Percentiles rank a stretch among this genome's conserved stretches.
Evolutionary conservation across 768 basidiomycete genomes (phyloP).

Genomic region (Suillus plorans): DNA sequence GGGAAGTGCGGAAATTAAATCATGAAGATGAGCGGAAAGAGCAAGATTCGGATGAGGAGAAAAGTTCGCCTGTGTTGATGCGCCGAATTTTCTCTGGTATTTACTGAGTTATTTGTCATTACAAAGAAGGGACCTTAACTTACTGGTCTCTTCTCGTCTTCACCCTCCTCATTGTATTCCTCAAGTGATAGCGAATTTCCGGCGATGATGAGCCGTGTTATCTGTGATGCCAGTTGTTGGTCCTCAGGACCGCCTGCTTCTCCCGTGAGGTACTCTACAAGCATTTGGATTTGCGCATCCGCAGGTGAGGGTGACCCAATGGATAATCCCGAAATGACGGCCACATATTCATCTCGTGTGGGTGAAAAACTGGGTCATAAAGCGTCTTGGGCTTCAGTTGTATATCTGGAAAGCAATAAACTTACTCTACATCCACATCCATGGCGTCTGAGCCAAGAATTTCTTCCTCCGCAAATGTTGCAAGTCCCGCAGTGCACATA

Average conservation of each 20-base stretch:
- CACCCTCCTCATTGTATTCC: constrained; percentile 30
- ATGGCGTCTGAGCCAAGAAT: constrained; percentile 39
- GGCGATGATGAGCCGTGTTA: constrained; percentile 84
- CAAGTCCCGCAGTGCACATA: constrained; percentile 80
- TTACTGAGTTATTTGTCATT: constrained; percentile 15
- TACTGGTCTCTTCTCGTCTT: constrained; percentile 58
- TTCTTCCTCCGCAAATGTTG: constrained; percentile 44
- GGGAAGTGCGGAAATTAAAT: constrained; percentile 76
- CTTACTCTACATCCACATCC: constrained; percentile 68
- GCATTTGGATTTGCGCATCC: constrained; percentile 77
- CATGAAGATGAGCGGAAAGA: constrained; percentile 69
- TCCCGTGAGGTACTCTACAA: constrained; percentile 87
- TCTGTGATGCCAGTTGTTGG: constrained; percentile 61
- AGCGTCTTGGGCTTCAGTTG: background rate
- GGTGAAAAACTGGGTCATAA: constrained; percentile 12
- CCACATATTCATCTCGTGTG: constrained; percentile 73
- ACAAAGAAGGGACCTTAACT: constrained; percentile 23
- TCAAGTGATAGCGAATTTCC: constrained; percentile 81
- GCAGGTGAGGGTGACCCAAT: constrained; percentile 62
- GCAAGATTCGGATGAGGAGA: constrained; percentile 72
- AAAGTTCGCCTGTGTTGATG: constrained; percentile 52
- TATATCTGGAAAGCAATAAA: constrained; percentile 4
- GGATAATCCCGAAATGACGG: constrained; percentile 81
- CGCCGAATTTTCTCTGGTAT: constrained; percentile 63
- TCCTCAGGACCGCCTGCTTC: constrained; percentile 76